Base-by-base conservation (phyloP, 768 basidiomycete species). In the Amanita subjunquillea region DNA sequence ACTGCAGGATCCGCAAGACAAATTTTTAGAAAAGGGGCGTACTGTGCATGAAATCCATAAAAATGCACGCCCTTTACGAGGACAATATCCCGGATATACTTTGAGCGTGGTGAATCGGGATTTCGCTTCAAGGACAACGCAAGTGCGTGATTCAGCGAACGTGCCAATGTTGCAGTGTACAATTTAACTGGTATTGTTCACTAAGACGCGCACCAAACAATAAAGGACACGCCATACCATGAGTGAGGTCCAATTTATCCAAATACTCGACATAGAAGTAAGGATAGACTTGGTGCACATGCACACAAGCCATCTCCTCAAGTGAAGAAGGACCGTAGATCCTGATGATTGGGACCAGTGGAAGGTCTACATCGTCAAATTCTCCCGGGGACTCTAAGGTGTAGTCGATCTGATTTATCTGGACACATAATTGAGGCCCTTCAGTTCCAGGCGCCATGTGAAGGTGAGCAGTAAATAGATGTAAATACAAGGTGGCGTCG, bases 21-120 rank as follows among this genome's bases (percentile, higher is more conserved):
- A 46, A 99, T 77, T 65, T 97, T 97, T 65, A 98, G 79, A 70
- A 88, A 99, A 6, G 91, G 91, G 4, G 77, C 74, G 60, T 91
- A 87, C 25, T 82, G 79, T 9, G 85, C 72, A 64, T 91, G 87
- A 65, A 93, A 98, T 7, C 96, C 94, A 67, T 98, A 98, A 67
- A 98, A 96, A 62, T 87, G 85, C 15, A 92, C 71, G n/a, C 92
- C 96, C 68, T 98, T 98, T 56, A 93, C 89, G 48, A 94, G 74
- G 44, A 91, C 63, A 38, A 96, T 76, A 22, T 83, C 83, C 12
- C 89, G 86, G 54, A 90, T 72, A 61, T 75, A 85, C 58, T 77
- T 78, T 15, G 80, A 76, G 42, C 70, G 76, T 4, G 69, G 66
- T 1, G 79, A 79, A 7, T 74, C 61, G 0, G 85, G 86, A 52